A percentile compares a stretch with the other conserved stretches of the same genome.
phyloP scores from a whole-genome alignment of 257 asterid genomes.

The Jacaranda mimosifolia region DNA sequence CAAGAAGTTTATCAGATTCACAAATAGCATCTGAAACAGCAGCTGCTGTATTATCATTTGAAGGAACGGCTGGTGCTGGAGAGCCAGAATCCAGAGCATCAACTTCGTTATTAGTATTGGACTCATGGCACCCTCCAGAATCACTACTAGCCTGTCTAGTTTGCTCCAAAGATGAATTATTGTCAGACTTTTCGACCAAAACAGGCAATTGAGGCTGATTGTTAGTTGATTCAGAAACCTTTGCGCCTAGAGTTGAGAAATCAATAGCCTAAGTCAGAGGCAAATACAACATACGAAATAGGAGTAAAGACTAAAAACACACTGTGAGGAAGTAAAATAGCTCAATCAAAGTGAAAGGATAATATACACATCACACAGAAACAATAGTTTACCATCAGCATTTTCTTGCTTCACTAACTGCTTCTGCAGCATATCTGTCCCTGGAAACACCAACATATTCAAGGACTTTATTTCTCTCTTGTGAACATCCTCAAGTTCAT shows the following conservation, averaged over 20 bases:
- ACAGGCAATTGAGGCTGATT: conserved; percentile 43
- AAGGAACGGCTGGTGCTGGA: conserved; percentile 31
- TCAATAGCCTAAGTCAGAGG: conserved; percentile 30
- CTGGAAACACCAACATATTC: conserved; percentile 96
- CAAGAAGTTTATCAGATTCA: conserved; percentile 7
- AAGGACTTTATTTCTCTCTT: conserved; percentile 71
- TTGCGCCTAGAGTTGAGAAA: conserved; percentile 40
- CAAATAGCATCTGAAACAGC: conserved; percentile 2
- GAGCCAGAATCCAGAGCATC: conserved; percentile 32
- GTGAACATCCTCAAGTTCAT: conserved; percentile 58
- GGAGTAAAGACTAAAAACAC: neutral
- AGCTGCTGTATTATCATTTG: conserved; percentile 29
- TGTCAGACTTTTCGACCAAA: conserved; percentile 43
- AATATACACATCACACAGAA: neutral
- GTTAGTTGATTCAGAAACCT: conserved; percentile 43
- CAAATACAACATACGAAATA: conserved; percentile 5
- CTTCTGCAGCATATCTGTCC: conserved; percentile 95
- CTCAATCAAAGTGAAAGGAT: conserved; percentile 6
- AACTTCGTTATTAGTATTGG: conserved; percentile 34
- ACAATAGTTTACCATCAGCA: conserved; percentile 60
- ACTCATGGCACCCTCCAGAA: conserved; percentile 33
- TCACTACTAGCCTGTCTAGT: conserved; percentile 29
- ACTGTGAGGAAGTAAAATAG: conserved; percentile 5
- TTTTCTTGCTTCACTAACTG: conserved; percentile 56
- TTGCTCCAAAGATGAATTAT: conserved; percentile 44